These are phyloP conservation scores for Penicillium expansum DNA, from an alignment of 2,329 filamentous ascomycete genomes.

Conservation along the genomic window DNA sequence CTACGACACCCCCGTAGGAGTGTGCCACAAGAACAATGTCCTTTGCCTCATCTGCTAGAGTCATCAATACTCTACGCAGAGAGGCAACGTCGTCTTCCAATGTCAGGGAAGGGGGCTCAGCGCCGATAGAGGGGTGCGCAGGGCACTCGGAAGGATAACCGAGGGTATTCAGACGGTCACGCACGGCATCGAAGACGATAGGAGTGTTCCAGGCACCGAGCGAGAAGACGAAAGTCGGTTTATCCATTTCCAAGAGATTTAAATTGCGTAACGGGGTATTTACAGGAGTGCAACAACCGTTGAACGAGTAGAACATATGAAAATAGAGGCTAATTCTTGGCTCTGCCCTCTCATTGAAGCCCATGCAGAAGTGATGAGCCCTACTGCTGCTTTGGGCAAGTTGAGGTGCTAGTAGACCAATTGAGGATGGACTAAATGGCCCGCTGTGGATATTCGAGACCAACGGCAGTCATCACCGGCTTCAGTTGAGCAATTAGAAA, in stretches of 20 bases:
- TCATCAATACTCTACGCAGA: constrained; percentile 13
- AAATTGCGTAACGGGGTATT: background rate
- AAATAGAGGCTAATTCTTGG: background rate
- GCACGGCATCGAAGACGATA: constrained; percentile 30
- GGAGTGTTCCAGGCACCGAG: constrained; percentile 44
- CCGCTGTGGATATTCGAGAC: background rate
- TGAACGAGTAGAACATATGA: background rate
- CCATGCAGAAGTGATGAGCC: background rate
- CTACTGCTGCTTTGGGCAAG: background rate
- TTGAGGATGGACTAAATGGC: background rate
- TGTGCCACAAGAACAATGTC: constrained; percentile 32
- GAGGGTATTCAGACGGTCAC: constrained; percentile 29
- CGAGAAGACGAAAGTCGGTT: constrained; percentile 37
- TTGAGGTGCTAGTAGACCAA: background rate
- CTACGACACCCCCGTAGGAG: constrained; percentile 37
- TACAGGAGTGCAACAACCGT: background rate
- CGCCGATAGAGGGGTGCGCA: constrained; percentile 29
- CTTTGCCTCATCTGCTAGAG: constrained; percentile 28
- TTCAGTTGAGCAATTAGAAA: background rate
- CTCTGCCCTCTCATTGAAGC: background rate
- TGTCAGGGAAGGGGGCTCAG: constrained; percentile 34
- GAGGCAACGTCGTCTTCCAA: constrained; percentile 37
- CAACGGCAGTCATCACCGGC: background rate
- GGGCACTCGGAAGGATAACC: constrained; percentile 35
- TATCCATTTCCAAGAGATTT: background rate